Evolutionary conservation across 2,329 filamentous ascomycete genomes (phyloP).

Genomic region (Atkinsonella texensis): DNA sequence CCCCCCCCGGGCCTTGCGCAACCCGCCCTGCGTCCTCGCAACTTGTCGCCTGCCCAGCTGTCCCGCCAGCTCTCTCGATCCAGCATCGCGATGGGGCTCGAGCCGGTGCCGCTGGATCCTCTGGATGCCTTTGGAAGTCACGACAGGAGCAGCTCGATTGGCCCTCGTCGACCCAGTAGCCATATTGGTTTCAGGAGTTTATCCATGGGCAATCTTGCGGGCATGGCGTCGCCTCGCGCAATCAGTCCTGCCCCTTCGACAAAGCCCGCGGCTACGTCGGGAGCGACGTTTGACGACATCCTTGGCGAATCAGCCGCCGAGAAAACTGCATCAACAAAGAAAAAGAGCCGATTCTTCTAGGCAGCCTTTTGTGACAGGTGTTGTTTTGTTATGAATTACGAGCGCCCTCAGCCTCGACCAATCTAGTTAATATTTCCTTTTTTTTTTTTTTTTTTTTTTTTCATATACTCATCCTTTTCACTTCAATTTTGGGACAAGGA

Average conservation of each 20-base stretch:
- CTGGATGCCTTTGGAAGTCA: constrained; percentile 16
- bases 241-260: constrained; percentile 10
- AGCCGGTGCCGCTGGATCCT: constrained; percentile 28
- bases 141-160: constrained; percentile 24
- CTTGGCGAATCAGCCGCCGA: constrained; percentile 20
- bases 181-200: constrained; percentile 20
- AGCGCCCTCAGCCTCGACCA: not conserved
- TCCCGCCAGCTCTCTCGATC: constrained; percentile 25
- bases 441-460: constrained; percentile 3
- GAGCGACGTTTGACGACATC: constrained; percentile 38
- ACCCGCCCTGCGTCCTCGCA: constrained; percentile 25
- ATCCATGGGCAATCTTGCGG: constrained; percentile 24
- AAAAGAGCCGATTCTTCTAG: constrained; percentile 30
- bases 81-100: constrained; percentile 31
- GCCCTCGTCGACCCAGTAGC: constrained; percentile 21
- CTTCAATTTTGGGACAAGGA: not conserved
- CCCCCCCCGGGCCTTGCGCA: constrained; percentile 13
- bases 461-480: not conserved
- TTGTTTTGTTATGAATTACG: not conserved
- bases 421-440: not conserved
- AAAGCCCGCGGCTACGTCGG: constrained; percentile 15
- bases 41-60: constrained; percentile 24
- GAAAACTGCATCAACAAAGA: constrained; percentile 21
- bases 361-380: not conserved
- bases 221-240: constrained; percentile 9